A percentile compares a stretch with the other conserved stretches of the same genome.
phyloP scores from a whole-genome alignment of 352 stramenopile genomes.

The Globisporangium rhizosaccharum region DNA sequence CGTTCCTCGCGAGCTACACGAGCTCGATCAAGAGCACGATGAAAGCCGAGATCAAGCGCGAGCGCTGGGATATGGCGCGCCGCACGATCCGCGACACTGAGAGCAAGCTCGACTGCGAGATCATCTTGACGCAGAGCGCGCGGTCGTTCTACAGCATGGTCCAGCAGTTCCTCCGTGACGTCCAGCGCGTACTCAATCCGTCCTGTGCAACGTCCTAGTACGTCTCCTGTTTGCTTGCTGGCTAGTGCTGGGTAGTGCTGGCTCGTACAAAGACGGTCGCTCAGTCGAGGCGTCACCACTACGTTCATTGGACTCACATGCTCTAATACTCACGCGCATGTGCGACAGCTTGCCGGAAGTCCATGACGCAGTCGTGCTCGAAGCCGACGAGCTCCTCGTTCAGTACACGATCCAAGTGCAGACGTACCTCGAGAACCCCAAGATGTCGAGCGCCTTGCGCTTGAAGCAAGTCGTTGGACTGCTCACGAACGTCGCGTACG shows the following conservation, averaged over 20 bases:
- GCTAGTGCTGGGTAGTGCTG: no score
- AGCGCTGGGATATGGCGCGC: slow-evolving; percentile 75
- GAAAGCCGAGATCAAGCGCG: slow-evolving; percentile 74
- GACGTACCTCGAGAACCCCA: slow-evolving; percentile 56
- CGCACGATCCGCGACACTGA: slow-evolving; percentile 69
- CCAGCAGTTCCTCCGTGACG: slow-evolving; percentile 75
- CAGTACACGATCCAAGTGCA: slow-evolving; percentile 56
- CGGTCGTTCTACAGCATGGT: slow-evolving; percentile 74
- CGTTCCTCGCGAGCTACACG: slow-evolving; percentile 60
- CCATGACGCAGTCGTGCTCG: slow-evolving; percentile 47
- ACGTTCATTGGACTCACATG: background rate
- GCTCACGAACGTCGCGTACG: slow-evolving; percentile 53
- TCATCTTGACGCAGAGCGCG: slow-evolving; percentile 77
- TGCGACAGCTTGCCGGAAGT: slow-evolving; percentile 43
- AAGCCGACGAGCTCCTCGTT: slow-evolving; percentile 56
- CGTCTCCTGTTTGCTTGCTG: slow-evolving; percentile 6
- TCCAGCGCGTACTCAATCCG: slow-evolving; percentile 72
- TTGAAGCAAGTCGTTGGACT: slow-evolving; percentile 64
- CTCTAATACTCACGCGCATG: background rate
- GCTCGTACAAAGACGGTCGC: no score
- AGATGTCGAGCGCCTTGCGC: slow-evolving; percentile 52
- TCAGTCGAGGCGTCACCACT: background rate
- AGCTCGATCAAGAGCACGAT: slow-evolving; percentile 62
- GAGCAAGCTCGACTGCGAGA: slow-evolving; percentile 60
- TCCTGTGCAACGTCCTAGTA: slow-evolving; percentile 77